Evolutionary conservation across 345 rosid genomes (phyloP), one percentile per base, ranked within the genome.

Genomic region (Excoecaria agallocha): DNA sequence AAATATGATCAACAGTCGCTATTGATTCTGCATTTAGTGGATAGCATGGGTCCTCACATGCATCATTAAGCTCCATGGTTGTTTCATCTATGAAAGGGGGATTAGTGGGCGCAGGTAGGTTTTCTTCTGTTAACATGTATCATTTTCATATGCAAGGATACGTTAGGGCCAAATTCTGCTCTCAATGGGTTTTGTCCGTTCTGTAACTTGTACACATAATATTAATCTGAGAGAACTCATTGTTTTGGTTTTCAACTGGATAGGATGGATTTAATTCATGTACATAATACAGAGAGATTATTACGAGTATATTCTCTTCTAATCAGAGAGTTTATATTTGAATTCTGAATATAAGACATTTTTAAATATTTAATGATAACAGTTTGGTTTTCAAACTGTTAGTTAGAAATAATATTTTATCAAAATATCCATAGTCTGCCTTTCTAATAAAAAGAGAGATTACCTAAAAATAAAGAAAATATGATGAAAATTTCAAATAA

Each of bases 11-110:
- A 61, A 91, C 66, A 1, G 81, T 86, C 41, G 97, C 97, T 35
- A 86, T 66, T 25, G 98, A 94, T 35, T 83, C 87, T 20, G 84
- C 72, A 70, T 82, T 85, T 1, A 84, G 83, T 50, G 88, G 87
- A 24, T 50, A 51, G 51, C 70, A 17, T 37, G 72, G 77, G 39
- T 85, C 85, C 73, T 86, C 90, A 9, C 39, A 66, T 2, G 76
- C 56, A 66, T 89, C 90, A 41, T 82, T 78, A 16, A 95, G 83
- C 79, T 92, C 94, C 99, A 95, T 87, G 38, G 94, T 89, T 76
- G 69, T 79, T 82, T 91, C 97, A 50, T 92, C 99, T 59, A 86
- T 85, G 74, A 94, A 94, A 12, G 98, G 97, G 41, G 98, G 98
- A 77, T 85, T 87, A 12, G 89, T 74, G 8, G 98, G 96, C 59